Conservation (phyloP, 2,329 filamentous ascomycete species). For the Akanthomyces muscarius region DNA sequence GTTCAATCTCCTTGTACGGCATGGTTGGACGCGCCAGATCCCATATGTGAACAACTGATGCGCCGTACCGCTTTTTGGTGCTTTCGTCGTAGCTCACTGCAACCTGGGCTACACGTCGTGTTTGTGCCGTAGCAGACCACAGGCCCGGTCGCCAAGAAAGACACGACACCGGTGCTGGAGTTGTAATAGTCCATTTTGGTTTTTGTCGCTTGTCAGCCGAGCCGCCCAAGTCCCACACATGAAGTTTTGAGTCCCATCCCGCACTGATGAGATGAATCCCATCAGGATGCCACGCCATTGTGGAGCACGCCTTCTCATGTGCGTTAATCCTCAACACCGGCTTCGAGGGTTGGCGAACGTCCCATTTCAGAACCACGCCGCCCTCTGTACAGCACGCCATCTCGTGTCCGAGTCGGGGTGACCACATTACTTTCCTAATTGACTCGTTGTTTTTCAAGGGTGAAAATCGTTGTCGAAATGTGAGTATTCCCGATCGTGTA, state of each 20-base stretch:
- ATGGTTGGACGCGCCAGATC: conserved; percentile 64
- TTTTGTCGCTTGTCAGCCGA: conserved; percentile 61
- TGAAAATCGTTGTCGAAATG: conserved; percentile 45
- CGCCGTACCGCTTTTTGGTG: conserved; percentile 50
- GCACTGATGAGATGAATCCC: conserved; percentile 62
- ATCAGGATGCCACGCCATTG: conserved; percentile 65
- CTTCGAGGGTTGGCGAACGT: conserved; percentile 50
- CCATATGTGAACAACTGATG: conserved; percentile 61
- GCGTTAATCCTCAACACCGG: conserved; percentile 58
- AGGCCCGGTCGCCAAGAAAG: conserved; percentile 61
- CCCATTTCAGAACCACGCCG: conserved; percentile 61
- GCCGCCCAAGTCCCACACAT: conserved; percentile 62
- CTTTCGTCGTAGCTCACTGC: conserved; percentile 59
- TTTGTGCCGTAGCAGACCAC: conserved; percentile 62
- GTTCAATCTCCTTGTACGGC: conserved; percentile 62
- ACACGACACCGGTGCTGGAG: conserved; percentile 55
- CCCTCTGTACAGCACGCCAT: conserved; percentile 63
- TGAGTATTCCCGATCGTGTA: conserved; percentile 46
- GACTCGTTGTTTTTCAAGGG: conserved; percentile 37
- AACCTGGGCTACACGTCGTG: conserved; percentile 56
- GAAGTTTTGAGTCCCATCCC: conserved; percentile 57
- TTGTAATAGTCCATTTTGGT: conserved; percentile 57
- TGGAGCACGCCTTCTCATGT: conserved; percentile 56
- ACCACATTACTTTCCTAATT: conserved; percentile 63
- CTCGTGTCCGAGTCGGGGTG: conserved; percentile 55